These are phyloP conservation scores for Aspergillus leporis DNA, from an alignment of 495 filamentous ascomycete species.

Conservation along the genomic window DNA sequence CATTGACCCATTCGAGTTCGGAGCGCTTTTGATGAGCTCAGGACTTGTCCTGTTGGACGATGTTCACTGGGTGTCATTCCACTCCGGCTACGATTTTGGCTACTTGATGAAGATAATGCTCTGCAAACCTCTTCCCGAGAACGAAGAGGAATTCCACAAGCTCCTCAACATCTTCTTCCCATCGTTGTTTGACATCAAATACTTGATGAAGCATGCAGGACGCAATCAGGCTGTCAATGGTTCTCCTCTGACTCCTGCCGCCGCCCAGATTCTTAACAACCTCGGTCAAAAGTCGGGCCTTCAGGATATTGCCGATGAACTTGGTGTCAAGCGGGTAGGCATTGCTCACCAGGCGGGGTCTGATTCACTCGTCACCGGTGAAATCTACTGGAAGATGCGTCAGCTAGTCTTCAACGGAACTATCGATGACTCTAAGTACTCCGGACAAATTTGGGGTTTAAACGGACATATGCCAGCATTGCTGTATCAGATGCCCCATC, in stretches of 20 bases:
- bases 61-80: conserved; percentile 94
- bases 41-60: conserved; percentile 87
- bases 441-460: conserved; percentile 87
- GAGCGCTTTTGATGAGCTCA: conserved; percentile 83
- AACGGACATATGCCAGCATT: conserved; percentile 59
- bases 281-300: conserved; percentile 85
- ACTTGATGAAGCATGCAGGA: conserved; percentile 85
- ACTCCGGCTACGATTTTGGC: conserved; percentile 98
- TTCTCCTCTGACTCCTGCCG: conserved; percentile 59
- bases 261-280: conserved; percentile 68
- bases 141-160: conserved; percentile 82
- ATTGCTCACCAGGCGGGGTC: conserved; percentile 87
- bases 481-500: conserved; percentile 46
- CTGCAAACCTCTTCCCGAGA: conserved; percentile 75
- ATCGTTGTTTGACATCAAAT: conserved; percentile 92
- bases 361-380: conserved; percentile 88
- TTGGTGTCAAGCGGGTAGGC: conserved; percentile 84
- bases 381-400: conserved; percentile 87
- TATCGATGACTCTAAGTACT: conserved; percentile 70
- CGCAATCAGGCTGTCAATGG: conserved; percentile 62
- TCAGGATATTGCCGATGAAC: conserved; percentile 89
- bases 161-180: conserved; percentile 90
- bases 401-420: conserved; percentile 81
- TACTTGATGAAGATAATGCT: conserved; percentile 93
- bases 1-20: conserved; percentile 90